Conservation (phyloP, 2,329 filamentous ascomycete species). For the Pyricularia grisea region DNA sequence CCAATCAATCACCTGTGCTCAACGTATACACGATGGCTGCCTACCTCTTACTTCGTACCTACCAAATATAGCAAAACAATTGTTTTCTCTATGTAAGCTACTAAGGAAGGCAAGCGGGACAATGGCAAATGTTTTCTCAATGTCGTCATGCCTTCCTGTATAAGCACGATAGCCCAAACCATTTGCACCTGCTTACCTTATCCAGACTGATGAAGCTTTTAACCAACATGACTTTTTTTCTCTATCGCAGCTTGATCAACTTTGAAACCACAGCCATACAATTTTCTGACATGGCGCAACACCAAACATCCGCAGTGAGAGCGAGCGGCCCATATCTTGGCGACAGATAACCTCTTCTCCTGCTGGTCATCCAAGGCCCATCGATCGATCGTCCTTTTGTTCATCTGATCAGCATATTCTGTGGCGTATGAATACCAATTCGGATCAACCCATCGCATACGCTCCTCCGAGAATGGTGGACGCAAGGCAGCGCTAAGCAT, state of each 20-base stretch:
- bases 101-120: not conserved
- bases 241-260: not conserved
- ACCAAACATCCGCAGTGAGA: not conserved
- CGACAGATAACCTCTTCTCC: not conserved
- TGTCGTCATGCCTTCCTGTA: not conserved
- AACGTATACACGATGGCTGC: not conserved
- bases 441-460: not conserved
- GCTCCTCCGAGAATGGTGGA: not conserved
- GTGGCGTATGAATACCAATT: not conserved
- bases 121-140: not conserved
- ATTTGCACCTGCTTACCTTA: not conserved
- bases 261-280: not conserved
- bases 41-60: too few species aligned
- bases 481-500: not conserved
- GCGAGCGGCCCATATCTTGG: not conserved
- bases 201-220: not conserved
- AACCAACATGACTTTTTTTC: not conserved
- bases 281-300: too few species aligned
- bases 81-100: too few species aligned
- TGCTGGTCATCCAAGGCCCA: not conserved
- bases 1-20: not conserved
- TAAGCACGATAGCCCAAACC: not conserved
- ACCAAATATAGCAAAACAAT: too few species aligned
- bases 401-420: not conserved
- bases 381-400: not conserved